Evolutionary conservation across 1,284 basidiomycete genomes (phyloP), one percentile per base, ranked within the genome.

Genomic region (Boletus smithii): DNA sequence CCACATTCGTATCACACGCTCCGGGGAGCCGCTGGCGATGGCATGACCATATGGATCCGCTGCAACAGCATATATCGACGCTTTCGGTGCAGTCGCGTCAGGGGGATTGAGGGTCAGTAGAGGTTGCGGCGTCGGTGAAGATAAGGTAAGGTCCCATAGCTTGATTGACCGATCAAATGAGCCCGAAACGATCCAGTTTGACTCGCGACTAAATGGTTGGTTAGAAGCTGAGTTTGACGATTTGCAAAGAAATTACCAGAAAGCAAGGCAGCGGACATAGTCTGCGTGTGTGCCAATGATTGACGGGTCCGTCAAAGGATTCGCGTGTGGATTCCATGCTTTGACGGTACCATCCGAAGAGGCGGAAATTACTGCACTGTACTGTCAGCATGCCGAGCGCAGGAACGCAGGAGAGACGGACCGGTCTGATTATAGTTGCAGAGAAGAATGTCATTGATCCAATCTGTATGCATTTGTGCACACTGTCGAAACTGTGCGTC

Each of bases 261-360:
- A 76, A 6, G 88, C 74, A 8, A 97, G 76, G 59, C 88, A 93
- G 42, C 91, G 86, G 8, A 94, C 94, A 63, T 97, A 99, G 73
- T 99, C 95, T 9, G 73, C 72, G 62, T 99, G 97, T 2, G 80
- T 80, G n/a, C 95, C 95, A 34, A 99, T 74, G 3, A 83, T 77
- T 0, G 77, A 73, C 5, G 88, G 83, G 52, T 83, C 83, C 2
- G 71, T 64, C 6, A 72, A 62, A 10, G 65, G 60, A 14, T 72
- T 59, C 2, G 81, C 73, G 63, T 98, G 93, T 0, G 95, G 95
- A 46, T 80, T 87, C 95, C 97, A 99, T 0, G 91, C 84, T 62
- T 95, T 91, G 56, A 99, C 77, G 13, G 93, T 93, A 8, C 94
- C 91, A 66, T 99, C 95, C 3, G 95, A 97, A 0, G 95, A 98